Percentiles rank a stretch among this genome's conserved stretches.
These are phyloP conservation scores for Aotearoamyces nothofagi DNA, from an alignment of 2,329 filamentous ascomycete genomes.

Conservation along the genomic window DNA sequence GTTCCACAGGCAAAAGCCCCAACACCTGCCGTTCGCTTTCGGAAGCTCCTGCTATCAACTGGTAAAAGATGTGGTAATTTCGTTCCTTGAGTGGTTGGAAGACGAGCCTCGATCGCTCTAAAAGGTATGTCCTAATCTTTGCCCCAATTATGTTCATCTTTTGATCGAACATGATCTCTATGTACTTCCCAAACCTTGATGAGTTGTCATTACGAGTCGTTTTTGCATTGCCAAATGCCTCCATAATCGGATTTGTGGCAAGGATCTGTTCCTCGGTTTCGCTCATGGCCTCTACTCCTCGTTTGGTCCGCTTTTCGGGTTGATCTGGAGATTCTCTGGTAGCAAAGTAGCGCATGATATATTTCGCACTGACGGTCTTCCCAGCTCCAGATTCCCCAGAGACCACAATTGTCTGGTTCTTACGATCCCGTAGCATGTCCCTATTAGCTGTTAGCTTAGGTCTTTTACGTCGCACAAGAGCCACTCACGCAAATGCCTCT, in stretches of 20 bases:
- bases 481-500: conserved; percentile 82
- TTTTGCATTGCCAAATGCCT: conserved; percentile 98
- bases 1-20: conserved; percentile 64
- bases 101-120: conserved; percentile 89
- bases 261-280: conserved; percentile 98
- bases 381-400: conserved; percentile 97
- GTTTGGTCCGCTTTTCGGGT: conserved; percentile 60
- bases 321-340: conserved; percentile 90
- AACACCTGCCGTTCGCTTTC: conserved; percentile 71
- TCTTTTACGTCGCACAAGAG: conserved; percentile 3
- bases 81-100: conserved; percentile 96
- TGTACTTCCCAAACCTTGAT: conserved; percentile 97
- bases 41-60: conserved; percentile 83
- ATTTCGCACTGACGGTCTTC: conserved; percentile 98
- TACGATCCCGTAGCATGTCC: conserved; percentile 90
- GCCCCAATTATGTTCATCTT: conserved; percentile 94
- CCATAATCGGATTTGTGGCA: conserved; percentile 98
- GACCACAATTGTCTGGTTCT: conserved; percentile 98
- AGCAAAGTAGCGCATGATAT: conserved; percentile 99
- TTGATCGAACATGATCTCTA: conserved; percentile 98
- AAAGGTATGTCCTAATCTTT: conserved; percentile 88
- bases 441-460: conserved; percentile 33
- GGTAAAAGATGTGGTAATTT: conserved; percentile 99
- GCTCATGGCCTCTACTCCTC: conserved; percentile 71
- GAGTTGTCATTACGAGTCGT: conserved; percentile 99